Conservation (phyloP, 1,284 basidiomycete species). For the Boletus austroedulis region DNA sequence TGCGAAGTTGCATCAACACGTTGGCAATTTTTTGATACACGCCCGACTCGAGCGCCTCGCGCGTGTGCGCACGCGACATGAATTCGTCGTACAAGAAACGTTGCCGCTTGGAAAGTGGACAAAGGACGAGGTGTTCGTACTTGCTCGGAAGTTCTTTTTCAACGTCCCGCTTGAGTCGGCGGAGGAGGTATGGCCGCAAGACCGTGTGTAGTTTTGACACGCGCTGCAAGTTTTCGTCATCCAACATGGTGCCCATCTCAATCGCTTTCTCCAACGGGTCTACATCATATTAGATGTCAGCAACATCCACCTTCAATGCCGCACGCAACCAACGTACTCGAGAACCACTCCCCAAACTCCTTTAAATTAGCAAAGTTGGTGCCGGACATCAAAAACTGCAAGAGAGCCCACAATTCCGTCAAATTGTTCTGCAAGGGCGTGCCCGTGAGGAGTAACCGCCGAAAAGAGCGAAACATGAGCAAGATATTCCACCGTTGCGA, state of each 20-base stretch:
- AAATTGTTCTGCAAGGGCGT: constrained; percentile 96
- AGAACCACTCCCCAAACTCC: constrained; percentile 97
- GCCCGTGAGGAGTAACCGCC: constrained; percentile 85
- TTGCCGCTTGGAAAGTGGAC: constrained; percentile 91
- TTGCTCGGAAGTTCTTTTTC: constrained; percentile 96
- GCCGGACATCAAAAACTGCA: constrained; percentile 96
- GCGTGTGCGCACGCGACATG: constrained; percentile 89
- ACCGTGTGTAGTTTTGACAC: constrained; percentile 91
- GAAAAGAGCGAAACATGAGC: constrained; percentile 90
- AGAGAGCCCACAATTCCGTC: constrained; percentile 91
- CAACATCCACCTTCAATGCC: neutral
- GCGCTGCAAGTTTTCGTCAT: constrained; percentile 85
- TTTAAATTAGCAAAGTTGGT: constrained; percentile 90
- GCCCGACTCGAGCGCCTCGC: constrained; percentile 83
- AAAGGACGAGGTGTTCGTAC: constrained; percentile 90
- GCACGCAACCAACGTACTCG: constrained; percentile 57
- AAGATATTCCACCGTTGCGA: constrained; percentile 95
- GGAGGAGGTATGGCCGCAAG: constrained; percentile 89
- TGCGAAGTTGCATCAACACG: constrained; percentile 94
- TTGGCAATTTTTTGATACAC: constrained; percentile 92
- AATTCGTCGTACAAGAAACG: constrained; percentile 98
- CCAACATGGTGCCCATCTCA: constrained; percentile 76
- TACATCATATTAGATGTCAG: constrained; percentile 33
- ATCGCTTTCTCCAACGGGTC: constrained; percentile 94
- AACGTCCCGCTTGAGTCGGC: constrained; percentile 92